phyloP scores from a whole-genome alignment of 257 asterid species.

The Solanum lignicaule region DNA sequence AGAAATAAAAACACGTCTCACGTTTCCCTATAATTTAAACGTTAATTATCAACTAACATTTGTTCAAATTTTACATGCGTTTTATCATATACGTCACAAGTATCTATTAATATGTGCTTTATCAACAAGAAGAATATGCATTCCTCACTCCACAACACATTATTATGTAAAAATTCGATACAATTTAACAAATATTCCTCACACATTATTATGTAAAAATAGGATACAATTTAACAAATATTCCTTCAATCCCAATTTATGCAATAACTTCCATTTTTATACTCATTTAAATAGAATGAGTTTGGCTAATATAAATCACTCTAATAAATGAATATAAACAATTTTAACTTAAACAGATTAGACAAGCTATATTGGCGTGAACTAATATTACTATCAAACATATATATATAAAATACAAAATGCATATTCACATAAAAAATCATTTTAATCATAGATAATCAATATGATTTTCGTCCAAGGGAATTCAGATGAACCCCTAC shows the following conservation, averaged over 20 bases:
- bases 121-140: background rate
- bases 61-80: background rate
- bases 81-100: background rate
- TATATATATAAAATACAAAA: too few species aligned
- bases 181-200: background rate
- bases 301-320: background rate
- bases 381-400: background rate
- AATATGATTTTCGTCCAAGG: rapidly evolving
- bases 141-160: background rate
- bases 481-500: rapidly evolving
- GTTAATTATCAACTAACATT: background rate
- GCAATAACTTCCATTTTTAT: background rate
- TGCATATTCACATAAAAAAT: background rate
- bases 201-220: background rate
- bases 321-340: too few species aligned
- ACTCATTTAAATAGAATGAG: background rate
- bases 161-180: background rate
- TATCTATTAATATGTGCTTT: background rate
- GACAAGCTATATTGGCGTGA: too few species aligned
- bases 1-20: background rate
- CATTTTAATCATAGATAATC: background rate
- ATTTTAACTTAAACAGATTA: too few species aligned
- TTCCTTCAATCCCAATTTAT: background rate
- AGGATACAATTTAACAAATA: background rate
- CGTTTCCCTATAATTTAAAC: background rate